Evolutionary conservation across 306 rosid genomes (phyloP), one percentile per base, ranked within the genome.

Genomic region (Vicia sativa): DNA sequence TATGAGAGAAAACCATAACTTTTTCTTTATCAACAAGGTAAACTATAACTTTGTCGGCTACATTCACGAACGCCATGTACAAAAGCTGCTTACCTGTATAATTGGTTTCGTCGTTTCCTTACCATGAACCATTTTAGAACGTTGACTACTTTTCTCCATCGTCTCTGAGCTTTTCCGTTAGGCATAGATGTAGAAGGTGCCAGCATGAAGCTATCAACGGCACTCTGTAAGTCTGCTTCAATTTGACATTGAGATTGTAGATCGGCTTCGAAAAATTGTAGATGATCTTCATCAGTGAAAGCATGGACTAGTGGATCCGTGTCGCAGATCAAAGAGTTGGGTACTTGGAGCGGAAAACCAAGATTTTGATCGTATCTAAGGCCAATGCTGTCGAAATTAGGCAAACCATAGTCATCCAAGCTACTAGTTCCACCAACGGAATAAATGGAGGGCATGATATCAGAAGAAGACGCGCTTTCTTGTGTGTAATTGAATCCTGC

Each of bases 101-200:
- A 77, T 61, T 44, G 82, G 53, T 35, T 65, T 52, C 79, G 74
- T 37, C 65, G 56, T 15, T 41, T 77, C 70, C 77, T 77, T 74
- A 78, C 72, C 75, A 93, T 75, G 82, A 85, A 93, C 99, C 90
- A 93, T 78, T 87, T 79, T 54, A 93, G 78, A 73, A 90, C 87
- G 15, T 89, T 89, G 78, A 77, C 86, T 11, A 93, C 69, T 82
- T 83, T 90, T 28, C 88, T 84, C 99, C 99, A 93, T 82, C 99
- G 74, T 77, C 66, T 85, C 79, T 73, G 87, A 61, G 99, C 99
- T 69, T 74, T 78, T 42, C 65, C 82, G 6, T 67, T 60, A 39
- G 83, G 75, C 25, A 71, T 53, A 21, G 83, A 60, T 3, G 86
- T 50, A 37, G 88, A 57, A 44, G 81, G 87, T 6, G 80, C 13